Conservation (phyloP, 805 yeast species). For the Lipomyces spencermartinsiae region DNA sequence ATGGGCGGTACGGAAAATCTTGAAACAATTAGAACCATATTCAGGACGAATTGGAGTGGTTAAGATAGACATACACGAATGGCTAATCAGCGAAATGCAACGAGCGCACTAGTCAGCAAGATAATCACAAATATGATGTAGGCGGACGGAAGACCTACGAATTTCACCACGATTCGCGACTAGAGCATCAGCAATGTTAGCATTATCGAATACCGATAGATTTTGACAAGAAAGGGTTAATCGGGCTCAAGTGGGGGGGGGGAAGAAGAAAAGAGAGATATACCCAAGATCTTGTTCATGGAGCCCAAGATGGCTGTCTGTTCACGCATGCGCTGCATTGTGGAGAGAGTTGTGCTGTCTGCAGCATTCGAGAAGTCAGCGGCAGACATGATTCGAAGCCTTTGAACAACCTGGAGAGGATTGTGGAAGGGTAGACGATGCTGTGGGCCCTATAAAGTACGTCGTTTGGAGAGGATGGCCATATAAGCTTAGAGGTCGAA, state of each 20-base stretch:
- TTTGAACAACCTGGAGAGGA: not conserved
- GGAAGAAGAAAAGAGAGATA: not conserved
- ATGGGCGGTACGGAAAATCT: constrained; percentile 94
- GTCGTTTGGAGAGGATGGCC: not conserved
- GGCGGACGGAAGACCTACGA: constrained; percentile 42
- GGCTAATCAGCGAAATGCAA: constrained; percentile 11
- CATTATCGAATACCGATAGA: not conserved
- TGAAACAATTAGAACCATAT: constrained; percentile 61
- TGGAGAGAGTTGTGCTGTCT: constrained; percentile 27
- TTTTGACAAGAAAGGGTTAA: constrained; percentile 1
- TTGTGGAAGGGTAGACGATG: not conserved
- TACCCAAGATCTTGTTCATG: constrained; percentile 56
- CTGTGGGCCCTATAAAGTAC: not conserved
- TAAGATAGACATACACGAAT: constrained; percentile 10
- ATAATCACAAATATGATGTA: not conserved
- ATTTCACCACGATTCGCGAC: constrained; percentile 52
- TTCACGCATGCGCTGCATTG: constrained; percentile 41
- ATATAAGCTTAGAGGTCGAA: not conserved
- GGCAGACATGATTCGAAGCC: constrained; percentile 17
- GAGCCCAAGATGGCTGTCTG: constrained; percentile 54
- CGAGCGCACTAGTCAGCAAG: not conserved
- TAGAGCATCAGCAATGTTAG: constrained; percentile 17
- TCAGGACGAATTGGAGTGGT: not conserved
- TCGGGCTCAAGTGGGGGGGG: not conserved
- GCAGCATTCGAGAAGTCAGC: constrained; percentile 21